Conservation (phyloP, 371 early-diverging fungal species). For the Basidiobolus meristosporus region DNA sequence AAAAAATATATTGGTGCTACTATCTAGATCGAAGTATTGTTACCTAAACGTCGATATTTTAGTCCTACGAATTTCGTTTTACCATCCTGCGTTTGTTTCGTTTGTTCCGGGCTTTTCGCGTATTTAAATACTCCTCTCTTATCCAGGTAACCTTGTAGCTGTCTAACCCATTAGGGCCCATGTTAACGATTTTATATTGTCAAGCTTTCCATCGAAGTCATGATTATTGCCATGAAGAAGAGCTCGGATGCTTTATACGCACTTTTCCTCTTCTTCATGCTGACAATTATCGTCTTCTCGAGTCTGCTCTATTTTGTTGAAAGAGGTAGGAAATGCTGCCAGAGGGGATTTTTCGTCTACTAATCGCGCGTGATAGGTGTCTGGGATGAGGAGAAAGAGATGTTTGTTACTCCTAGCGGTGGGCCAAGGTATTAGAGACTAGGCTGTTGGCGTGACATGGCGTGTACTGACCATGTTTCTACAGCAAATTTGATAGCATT, state of each 20-base stretch:
- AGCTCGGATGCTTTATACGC: conserved; percentile 62
- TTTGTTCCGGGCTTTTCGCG: conserved; percentile 58
- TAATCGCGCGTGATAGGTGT: conserved; percentile 10
- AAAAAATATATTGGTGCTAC: conserved; percentile 9
- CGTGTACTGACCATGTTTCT: too few relatives aligned
- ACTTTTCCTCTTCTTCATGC: conserved; percentile 53
- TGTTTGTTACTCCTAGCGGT: conserved; percentile 42
- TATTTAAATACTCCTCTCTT: conserved; percentile 57
- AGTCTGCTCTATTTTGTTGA: conserved; percentile 74
- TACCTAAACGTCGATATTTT: conserved; percentile 1
- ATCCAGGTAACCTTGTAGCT: too few relatives aligned
- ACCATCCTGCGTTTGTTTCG: conserved; percentile 65
- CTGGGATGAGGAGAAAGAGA: conserved; percentile 49
- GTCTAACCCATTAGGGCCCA: too few relatives aligned
- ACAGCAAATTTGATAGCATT: conserved; percentile 55
- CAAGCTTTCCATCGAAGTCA: conserved; percentile 65
- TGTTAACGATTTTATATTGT: conserved; percentile 12
- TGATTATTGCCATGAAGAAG: conserved; percentile 62
- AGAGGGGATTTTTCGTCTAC: background rate
- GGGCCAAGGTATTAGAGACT: conserved; percentile 39
- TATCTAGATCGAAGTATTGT: too few relatives aligned
- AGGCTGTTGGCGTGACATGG: too few relatives aligned
- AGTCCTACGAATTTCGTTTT: conserved; percentile 68
- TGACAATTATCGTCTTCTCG: conserved; percentile 50
- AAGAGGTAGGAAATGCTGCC: conserved; percentile 26